Conservation (phyloP, 768 basidiomycete genomes). For the Pleurotus salmoneostramineus region DNA sequence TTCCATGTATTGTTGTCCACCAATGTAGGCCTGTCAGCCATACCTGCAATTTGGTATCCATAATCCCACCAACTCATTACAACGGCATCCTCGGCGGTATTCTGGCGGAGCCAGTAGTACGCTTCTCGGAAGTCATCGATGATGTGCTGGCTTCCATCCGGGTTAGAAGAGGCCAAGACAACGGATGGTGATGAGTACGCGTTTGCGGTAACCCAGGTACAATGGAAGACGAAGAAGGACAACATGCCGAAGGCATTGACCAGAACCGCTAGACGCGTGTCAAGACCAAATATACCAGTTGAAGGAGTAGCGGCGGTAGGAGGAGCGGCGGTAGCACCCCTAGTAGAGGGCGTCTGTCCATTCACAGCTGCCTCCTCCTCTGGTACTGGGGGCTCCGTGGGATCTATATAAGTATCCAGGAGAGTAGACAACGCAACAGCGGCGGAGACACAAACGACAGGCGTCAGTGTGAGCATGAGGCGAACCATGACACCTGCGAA, state of each 20-base stretch:
- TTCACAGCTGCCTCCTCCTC: slow-evolving; percentile 28
- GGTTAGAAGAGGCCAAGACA: slow-evolving; percentile 74
- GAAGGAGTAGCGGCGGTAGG: slow-evolving; percentile 27
- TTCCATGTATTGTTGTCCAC: slow-evolving; percentile 99
- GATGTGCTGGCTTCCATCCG: slow-evolving; percentile 88
- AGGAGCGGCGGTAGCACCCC: slow-evolving; percentile 57
- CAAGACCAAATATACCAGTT: slow-evolving; percentile 77
- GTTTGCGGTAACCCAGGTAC: slow-evolving; percentile 91
- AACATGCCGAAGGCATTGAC: slow-evolving; percentile 75
- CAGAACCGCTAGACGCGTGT: slow-evolving; percentile 75
- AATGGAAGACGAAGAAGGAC: slow-evolving; percentile 90
- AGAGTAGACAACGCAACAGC: slow-evolving; percentile 89
- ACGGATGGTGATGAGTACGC: slow-evolving; percentile 99
- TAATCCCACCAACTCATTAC: slow-evolving; percentile 99
- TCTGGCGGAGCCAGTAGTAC: slow-evolving; percentile 97
- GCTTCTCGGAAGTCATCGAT: slow-evolving; percentile 99
- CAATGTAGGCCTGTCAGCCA: slow-evolving; percentile 94
- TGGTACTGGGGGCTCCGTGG: slow-evolving; percentile 53
- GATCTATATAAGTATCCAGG: slow-evolving; percentile 88
- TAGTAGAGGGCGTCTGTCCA: slow-evolving; percentile 29
- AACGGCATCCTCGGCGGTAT: slow-evolving; percentile 88
- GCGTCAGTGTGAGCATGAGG: slow-evolving; percentile 95
- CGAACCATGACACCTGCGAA: slow-evolving; percentile 99
- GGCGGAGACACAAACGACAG: slow-evolving; percentile 91
- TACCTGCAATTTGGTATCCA: slow-evolving; percentile 98